Evolutionary conservation across 805 yeast genomes (phyloP).

Genomic region (Metschnikowia cubensis): DNA sequence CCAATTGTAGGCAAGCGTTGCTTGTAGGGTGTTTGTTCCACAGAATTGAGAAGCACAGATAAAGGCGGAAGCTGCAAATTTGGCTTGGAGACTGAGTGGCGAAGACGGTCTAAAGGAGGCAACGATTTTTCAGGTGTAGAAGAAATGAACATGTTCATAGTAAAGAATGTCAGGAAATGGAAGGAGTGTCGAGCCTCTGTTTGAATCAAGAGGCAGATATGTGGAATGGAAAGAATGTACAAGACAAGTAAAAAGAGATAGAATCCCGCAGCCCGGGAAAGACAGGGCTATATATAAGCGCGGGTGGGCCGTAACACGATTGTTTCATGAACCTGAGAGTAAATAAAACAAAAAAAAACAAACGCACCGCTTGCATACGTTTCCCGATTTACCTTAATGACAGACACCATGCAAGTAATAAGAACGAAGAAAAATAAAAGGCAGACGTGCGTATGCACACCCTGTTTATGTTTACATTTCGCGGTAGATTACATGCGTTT

Average conservation of each 20-base stretch:
- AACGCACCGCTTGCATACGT: conserved; percentile 3
- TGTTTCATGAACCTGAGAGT: neutral
- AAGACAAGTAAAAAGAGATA: neutral
- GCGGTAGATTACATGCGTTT: conserved; percentile 14
- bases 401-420: conserved; percentile 21
- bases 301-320: conserved; percentile 4
- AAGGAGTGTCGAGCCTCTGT: neutral
- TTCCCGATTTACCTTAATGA: conserved; percentile 11
- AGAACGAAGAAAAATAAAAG: neutral
- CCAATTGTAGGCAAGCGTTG: conserved; percentile 28
- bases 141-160: conserved; percentile 4
- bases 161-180: neutral
- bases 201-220: neutral
- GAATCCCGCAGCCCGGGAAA: neutral
- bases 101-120: conserved; percentile 20
- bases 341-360: neutral
- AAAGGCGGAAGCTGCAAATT: conserved; percentile 36
- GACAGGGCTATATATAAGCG: conserved; percentile 6
- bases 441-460: neutral
- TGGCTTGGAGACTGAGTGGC: conserved; percentile 11
- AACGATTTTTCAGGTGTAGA: conserved; percentile 33
- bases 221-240: neutral
- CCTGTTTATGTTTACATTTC: conserved; percentile 12
- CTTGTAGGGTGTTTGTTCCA: conserved; percentile 13
- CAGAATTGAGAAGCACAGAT: conserved; percentile 27